Base-by-base conservation (phyloP, 108 stramenopile genomes). In the Fragilariopsis cylindrus region DNA sequence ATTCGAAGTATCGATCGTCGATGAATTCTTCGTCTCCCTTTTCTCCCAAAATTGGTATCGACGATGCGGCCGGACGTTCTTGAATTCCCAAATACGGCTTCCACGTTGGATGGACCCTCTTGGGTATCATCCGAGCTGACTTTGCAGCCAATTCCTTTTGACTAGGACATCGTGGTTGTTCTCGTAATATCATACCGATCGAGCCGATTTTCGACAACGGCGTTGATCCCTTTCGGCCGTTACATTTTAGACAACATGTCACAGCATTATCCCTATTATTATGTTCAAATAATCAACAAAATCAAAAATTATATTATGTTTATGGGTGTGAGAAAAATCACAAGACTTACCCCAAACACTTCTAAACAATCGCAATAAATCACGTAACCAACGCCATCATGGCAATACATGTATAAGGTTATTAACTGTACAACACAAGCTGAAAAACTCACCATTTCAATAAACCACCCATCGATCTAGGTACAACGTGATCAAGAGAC, bases 91-190 rank as follows among this genome's bases (percentile, higher is more conserved):
- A 70, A 66, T 86, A 94, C 8, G 91, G 91, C 50, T 85, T 76
- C 93, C 93, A 94, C 11, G 87, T 89, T 2, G 88, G 81, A 81
- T 92, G 93, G 7, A 94, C 91, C 49, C 81, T 78, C 47, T 80
- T 71, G 7, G 93, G 93, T 8, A 94, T 80, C 84, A 94, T 89
- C 57, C 83, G 78, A 40, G 78, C 84, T 7, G 93, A 91, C 46
- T 57, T 79, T 1, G 81, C 73, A 5, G 88, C 84, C 72, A 94
- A 69, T 79, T 94, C 86, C 56, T 67, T 88, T 43, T 86, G 82
- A 5, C 85, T 78, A 12, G 93, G 93, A 53, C 73, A 67, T 11
- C 57, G 40, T 0, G 93, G 93, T 65, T 76, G 64, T 12, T 67
- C 50, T 15, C 66, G 48, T 42, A 94, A 67, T 63, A 77, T 79